phyloP scores from a whole-genome alignment of 441 rosid species.

The Omphalea diandra region DNA sequence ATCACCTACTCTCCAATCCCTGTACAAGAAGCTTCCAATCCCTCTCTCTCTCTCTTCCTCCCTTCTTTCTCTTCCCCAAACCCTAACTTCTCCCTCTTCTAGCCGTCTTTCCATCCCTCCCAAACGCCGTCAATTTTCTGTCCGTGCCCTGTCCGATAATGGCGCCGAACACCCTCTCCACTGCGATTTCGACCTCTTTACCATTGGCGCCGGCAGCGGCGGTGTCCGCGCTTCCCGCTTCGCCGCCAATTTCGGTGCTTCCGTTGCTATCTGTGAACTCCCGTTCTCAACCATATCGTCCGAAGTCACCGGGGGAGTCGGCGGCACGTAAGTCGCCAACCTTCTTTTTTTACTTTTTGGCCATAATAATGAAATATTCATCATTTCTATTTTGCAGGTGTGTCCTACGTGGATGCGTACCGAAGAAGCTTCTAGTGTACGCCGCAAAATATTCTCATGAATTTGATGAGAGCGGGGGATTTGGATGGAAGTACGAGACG shows the following conservation, averaged over 20 bases:
- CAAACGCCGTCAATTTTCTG: slow-evolving; percentile 36
- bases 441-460: slow-evolving; percentile 84
- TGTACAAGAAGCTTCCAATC: slow-evolving; percentile 39
- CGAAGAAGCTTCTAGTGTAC: slow-evolving; percentile 87
- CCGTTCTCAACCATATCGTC: slow-evolving; percentile 89
- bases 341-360: no score
- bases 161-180: slow-evolving; percentile 55
- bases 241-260: slow-evolving; percentile 76
- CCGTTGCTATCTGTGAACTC: slow-evolving; percentile 92
- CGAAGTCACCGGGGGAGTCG: slow-evolving; percentile 84
- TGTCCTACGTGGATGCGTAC: slow-evolving; percentile 91
- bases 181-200: slow-evolving; percentile 90
- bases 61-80: slow-evolving; percentile 34
- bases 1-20: slow-evolving; percentile 50
- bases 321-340: slow-evolving; percentile 75
- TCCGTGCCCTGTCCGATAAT: slow-evolving; percentile 52
- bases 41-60: slow-evolving; percentile 26
- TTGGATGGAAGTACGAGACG: slow-evolving; percentile 75
- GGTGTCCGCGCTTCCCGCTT: slow-evolving; percentile 96
- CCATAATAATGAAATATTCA: no score
- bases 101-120: slow-evolving; percentile 28
- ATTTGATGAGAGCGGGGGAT: slow-evolving; percentile 86
- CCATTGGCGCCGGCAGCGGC: slow-evolving; percentile 93
- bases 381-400: slow-evolving; percentile 45
- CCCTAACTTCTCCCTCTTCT: slow-evolving; percentile 29